Base-by-base conservation (phyloP, 2,329 filamentous ascomycete species). In the Lachnellula willkommii region DNA sequence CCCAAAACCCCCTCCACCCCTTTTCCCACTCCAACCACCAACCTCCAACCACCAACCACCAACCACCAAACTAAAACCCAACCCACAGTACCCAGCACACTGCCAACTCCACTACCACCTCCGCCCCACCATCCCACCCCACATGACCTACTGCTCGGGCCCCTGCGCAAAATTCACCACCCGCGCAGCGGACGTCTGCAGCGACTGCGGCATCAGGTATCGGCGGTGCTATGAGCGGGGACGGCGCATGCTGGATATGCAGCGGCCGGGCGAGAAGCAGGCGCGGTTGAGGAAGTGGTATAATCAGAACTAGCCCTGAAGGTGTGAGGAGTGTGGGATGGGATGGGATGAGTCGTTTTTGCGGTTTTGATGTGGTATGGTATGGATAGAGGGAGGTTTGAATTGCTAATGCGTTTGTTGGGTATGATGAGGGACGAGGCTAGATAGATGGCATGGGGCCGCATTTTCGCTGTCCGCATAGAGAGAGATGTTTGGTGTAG, bases 91-190 rank as follows among this genome's bases (percentile, higher is more conserved):
- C 9, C 65, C 63, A 3, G 60, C 62, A 2, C 65, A 68, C 36
- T 68, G 65, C 52, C 62, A 68, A 26, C 52, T 68, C 1, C 65
- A 68, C 22, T 65, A 59, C 43, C 65, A 68, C 52, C 52, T 67
- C 6, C 53, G 56, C 2, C 47, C 39, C 3, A 61, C 61, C 53
- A 59, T 66, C 8, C 64, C 64, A 0, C 17, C 17, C 2, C 4
- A 57, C 4, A 37, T 62, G 14, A 62, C 35, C 7, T 65, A 55
- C 32, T 66, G 64, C 37, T 52, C 51, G 2, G 60, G 57, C 0
- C 43, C 9, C 15, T 66, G 64, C 50, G 24, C 45, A 24, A 47
- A 47, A 32, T 47, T 7, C 45, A 47, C 45, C 5, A 7, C 11
- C 15, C 28, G 45, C 24, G 45, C 12, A 9, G 8, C 5, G 45